Conservation (phyloP, 2,329 filamentous ascomycete genomes). For the Cercospora brassicicola region DNA sequence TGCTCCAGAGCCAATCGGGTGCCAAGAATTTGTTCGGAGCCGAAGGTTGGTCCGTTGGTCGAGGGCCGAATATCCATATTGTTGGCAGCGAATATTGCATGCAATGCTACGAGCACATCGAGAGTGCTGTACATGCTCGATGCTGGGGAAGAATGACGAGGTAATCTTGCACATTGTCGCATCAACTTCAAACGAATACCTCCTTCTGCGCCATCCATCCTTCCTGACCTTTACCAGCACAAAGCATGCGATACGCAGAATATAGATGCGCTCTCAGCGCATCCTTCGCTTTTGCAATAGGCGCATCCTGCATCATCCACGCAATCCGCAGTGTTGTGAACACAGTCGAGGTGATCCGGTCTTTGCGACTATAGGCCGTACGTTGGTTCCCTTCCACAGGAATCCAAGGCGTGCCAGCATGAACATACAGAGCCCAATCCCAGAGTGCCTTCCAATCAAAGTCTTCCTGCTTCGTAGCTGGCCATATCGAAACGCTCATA, state of each 20-base stretch:
- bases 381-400: neutral
- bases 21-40: conserved; percentile 10
- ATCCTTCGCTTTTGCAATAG: neutral
- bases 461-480: neutral
- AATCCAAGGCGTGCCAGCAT: conserved; percentile 6
- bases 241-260: conserved; percentile 13
- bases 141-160: neutral
- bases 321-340: conserved; percentile 11
- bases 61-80: neutral
- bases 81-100: neutral
- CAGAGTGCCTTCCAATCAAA: conserved; percentile 3
- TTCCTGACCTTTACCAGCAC: conserved; percentile 2
- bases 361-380: neutral
- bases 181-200: neutral
- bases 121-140: neutral
- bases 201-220: conserved; percentile 12
- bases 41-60: neutral
- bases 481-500: conserved; percentile 11
- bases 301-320: conserved; percentile 15
- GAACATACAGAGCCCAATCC: conserved; percentile 8
- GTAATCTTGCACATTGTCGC: neutral
- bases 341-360: neutral
- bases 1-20: conserved; percentile 9
- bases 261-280: conserved; percentile 8
- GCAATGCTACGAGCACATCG: neutral